Conservation (phyloP, 2,329 filamentous ascomycete species). For the Didymella exigua region DNA sequence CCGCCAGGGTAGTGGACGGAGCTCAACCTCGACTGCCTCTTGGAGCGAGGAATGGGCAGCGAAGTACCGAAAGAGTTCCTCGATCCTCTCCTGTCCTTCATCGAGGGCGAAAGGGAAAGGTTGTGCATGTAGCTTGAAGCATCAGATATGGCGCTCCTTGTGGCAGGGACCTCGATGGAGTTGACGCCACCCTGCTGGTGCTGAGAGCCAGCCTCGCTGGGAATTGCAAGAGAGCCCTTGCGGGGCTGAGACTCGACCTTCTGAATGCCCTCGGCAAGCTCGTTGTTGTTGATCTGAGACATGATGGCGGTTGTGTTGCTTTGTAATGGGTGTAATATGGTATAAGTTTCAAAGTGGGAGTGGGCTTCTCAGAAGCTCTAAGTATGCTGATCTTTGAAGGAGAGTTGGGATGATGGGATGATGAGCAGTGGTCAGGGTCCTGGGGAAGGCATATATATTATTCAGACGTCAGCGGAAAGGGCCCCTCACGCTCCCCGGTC, state of each 20-base stretch:
- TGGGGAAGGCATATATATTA: slow-evolving; percentile 37
- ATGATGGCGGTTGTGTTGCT: slow-evolving; percentile 47
- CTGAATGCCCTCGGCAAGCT: slow-evolving; percentile 54
- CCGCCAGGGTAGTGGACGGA: slow-evolving; percentile 60
- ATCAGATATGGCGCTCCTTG: slow-evolving; percentile 71
- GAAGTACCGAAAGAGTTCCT: slow-evolving; percentile 77
- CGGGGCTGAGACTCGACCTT: slow-evolving; percentile 36
- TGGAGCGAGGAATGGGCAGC: slow-evolving; percentile 73
- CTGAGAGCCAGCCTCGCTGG: slow-evolving; percentile 29
- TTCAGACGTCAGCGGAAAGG: slow-evolving; percentile 10
- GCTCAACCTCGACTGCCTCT: slow-evolving; percentile 70
- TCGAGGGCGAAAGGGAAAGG: slow-evolving; percentile 70
- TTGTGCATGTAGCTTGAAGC: slow-evolving; percentile 74
- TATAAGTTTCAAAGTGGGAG: neutral
- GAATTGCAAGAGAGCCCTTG: slow-evolving; percentile 40
- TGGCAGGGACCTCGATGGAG: slow-evolving; percentile 72
- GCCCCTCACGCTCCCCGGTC: slow-evolving; percentile 23
- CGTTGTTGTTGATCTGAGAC: slow-evolving; percentile 65
- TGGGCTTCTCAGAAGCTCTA: slow-evolving; percentile 17
- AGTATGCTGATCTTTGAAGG: slow-evolving; percentile 14
- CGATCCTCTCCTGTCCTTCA: slow-evolving; percentile 69
- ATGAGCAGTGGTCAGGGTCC: slow-evolving; percentile 24
- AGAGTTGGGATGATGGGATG: slow-evolving; percentile 14
- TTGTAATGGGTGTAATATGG: neutral
- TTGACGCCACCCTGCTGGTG: slow-evolving; percentile 43